phyloP scores from a whole-genome alignment of 169 alveolate species.

The Hepatocystis sp. region DNA sequence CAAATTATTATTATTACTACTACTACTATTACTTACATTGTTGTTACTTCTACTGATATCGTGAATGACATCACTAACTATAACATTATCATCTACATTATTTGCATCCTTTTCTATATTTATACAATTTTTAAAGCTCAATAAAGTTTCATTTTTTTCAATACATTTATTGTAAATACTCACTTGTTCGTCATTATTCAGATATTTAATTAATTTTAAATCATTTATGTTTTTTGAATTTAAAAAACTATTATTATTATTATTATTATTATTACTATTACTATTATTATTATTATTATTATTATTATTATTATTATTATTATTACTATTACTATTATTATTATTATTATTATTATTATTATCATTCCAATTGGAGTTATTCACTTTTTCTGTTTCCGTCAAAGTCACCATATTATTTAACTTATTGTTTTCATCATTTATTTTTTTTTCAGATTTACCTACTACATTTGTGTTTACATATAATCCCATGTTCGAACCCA shows the following conservation, averaged over 20 bases:
- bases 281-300: no score
- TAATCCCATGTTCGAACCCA: no score
- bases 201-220: no score
- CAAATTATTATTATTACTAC: not conserved
- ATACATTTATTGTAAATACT: no score
- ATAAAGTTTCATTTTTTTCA: no score
- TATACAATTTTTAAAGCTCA: no score
- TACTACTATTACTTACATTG: not conserved
- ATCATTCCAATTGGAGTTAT: not conserved
- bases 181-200: no score
- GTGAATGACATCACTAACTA: not conserved
- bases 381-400: no score
- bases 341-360: not conserved
- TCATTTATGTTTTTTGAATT: no score
- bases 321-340: not conserved
- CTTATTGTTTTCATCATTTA: not conserved
- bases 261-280: slow-evolving; percentile 4
- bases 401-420: slow-evolving; percentile 9
- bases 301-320: not conserved
- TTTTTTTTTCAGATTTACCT: not conserved
- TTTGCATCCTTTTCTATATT: not conserved
- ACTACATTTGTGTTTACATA: no score
- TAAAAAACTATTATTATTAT: no score
- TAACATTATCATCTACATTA: not conserved
- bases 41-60: no score